Base-by-base conservation (phyloP, 1,139 yeast genomes). In the Taphrina deformans region DNA sequence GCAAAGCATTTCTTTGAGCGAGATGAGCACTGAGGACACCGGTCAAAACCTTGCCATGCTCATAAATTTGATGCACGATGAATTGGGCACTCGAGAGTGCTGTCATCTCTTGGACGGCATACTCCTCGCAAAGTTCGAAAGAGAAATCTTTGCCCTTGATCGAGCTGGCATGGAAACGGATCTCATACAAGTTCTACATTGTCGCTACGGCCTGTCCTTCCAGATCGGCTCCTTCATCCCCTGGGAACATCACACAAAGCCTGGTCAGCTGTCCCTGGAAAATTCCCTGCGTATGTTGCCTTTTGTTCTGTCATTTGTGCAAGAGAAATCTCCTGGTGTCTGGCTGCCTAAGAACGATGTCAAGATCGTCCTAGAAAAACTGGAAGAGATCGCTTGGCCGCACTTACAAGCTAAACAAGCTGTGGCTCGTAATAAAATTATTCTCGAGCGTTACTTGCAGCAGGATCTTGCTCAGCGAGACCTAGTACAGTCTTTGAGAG, bases 201-300 rank as follows among this genome's bases (percentile, higher is more conserved):
- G 99, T 73, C 80, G 89, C 12, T 90, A 87, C 71, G 96, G 89
- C 51, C 80, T 89, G 66, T 78, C 80, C 1, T 77, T 90, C 2
- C 78, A 85, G 0, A 79, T 84, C 24, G 90, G 85, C 23, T 79
- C 79, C 5, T 84, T 83, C 69, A 78, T 79, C 3, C 91, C 96
- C 0, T 80, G 78, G 46, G 87, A 88, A 68, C 98, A 92, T 72
- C 80, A 79, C 18, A 84, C 96, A 0, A 75, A 76, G 1, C 77
- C 83, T 0, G 72, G 71, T 1, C 73, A 74, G 4, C 76, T 86
- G 71, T 77, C 76, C 14, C 76, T 78, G 45, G 76, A 77, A 0
- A 83, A 86, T 48, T 89, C 96, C 0, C 68, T 81, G 7, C 81
- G 80, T 35, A 75, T 91, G 31, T 82, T 89, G 1, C 80, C 80